Evolutionary conservation across 345 rosid genomes (phyloP).

Genomic region (Linum tenue): DNA sequence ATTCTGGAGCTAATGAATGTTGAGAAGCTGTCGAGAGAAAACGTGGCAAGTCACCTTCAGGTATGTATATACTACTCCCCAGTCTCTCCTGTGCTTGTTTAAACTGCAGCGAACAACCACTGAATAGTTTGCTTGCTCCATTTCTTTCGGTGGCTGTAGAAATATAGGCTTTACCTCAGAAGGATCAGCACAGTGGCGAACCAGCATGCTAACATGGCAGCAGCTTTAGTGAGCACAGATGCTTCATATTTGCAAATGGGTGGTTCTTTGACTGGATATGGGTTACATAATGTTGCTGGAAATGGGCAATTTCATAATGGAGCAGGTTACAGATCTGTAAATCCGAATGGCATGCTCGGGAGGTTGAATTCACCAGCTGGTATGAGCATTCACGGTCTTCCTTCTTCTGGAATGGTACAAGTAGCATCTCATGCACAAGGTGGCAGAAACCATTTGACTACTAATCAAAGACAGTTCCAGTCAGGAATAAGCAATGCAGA

Average conservation of each 20-base stretch:
- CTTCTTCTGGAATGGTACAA: conserved; percentile 45
- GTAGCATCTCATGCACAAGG: conserved; percentile 24
- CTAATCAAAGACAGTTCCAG: conserved; percentile 41
- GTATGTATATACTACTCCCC: conserved; percentile 4
- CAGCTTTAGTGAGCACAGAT: conserved; percentile 41
- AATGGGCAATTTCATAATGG: conserved; percentile 41
- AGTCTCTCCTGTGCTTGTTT: background rate
- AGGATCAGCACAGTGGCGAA: conserved; percentile 51
- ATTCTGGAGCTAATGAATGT: conserved; percentile 30
- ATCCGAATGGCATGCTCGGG: conserved; percentile 54
- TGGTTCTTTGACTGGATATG: conserved; percentile 37
- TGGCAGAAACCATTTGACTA: conserved; percentile 23
- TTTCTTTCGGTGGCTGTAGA: conserved; percentile 34
- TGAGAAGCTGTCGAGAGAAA: conserved; percentile 29
- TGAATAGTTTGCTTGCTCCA: conserved; percentile 14
- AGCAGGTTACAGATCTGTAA: conserved; percentile 38
- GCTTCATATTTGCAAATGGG: conserved; percentile 49
- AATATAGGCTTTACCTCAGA: conserved; percentile 70
- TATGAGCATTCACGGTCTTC: conserved; percentile 48
- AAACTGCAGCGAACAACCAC: background rate
- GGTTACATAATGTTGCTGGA: conserved; percentile 40
- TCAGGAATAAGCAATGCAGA: conserved; percentile 32
- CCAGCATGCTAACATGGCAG: conserved; percentile 63
- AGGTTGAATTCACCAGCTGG: conserved; percentile 55
- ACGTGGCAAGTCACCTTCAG: conserved; percentile 33